Conservation (phyloP, 1,284 basidiomycete genomes). For the Pseudozyma hubeiensis region DNA sequence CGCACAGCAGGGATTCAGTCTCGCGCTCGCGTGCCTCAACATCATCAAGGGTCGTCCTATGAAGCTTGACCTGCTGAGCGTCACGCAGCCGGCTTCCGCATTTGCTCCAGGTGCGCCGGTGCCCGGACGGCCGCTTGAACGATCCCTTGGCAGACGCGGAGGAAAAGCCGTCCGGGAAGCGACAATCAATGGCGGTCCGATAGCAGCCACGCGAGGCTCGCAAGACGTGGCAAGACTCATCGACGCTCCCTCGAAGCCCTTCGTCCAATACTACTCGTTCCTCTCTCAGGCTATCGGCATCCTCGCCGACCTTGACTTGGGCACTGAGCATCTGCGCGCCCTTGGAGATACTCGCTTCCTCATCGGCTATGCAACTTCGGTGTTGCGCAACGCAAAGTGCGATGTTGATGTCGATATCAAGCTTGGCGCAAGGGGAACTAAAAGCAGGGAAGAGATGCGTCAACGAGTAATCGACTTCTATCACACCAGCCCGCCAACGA, state of each 20-base stretch:
- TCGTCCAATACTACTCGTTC: conserved; percentile 78
- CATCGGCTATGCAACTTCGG: conserved; percentile 78
- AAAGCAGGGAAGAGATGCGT: conserved; percentile 59
- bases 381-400: conserved; percentile 57
- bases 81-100: conserved; percentile 75
- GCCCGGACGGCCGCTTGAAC: conserved; percentile 15
- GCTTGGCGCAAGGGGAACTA: conserved; percentile 51
- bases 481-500: neutral
- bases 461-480: conserved; percentile 38
- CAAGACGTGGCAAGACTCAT: conserved; percentile 35
- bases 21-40: conserved; percentile 78
- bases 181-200: conserved; percentile 21
- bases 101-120: conserved; percentile 40
- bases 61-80: conserved; percentile 83
- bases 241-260: conserved; percentile 46
- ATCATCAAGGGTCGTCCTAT: conserved; percentile 83
- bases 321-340: conserved; percentile 89
- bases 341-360: conserved; percentile 92
- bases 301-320: conserved; percentile 82
- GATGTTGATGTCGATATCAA: conserved; percentile 61
- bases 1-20: conserved; percentile 59
- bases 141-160: conserved; percentile 15
- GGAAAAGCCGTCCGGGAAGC: conserved; percentile 4
- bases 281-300: conserved; percentile 88
- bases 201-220: conserved; percentile 16